Base-by-base conservation (phyloP, 2,329 filamentous ascomycete species). In the Xylaria sp. region DNA sequence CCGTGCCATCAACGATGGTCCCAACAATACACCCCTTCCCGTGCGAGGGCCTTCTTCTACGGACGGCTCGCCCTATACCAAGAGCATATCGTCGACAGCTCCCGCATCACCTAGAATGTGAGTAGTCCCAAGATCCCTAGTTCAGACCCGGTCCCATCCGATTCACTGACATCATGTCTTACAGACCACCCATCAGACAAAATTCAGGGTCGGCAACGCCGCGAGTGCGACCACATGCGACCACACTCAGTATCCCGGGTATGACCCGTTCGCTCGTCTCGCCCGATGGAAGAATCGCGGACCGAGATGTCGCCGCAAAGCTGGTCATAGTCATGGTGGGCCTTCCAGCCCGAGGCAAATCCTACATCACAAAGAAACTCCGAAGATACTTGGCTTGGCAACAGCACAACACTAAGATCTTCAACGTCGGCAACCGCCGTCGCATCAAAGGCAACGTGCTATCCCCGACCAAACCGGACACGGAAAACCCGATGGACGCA, bases 261-360 rank as follows among this genome's bases (percentile, higher is more conserved):
- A 90, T 99, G 85, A 99, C 96, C 68, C 92, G 94, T 77, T 98
- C 95, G 68, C 93, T 93, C 77, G 93, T 97, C 58, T 99, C 96
- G 1, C 96, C 96, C 9, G 96, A 99, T 80, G 96, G 96, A 73
- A 90, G 93, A 76, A 99, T 99, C 74, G 92, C 96, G 64, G 90
- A 95, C 78, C 88, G 95, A 77, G 96, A 99, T 86, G 92, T 99
- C 59, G 96, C 94, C 59, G 92, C 96, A 48, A 99, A 99, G 85
- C 86, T 99, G 70, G 93, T 98, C 78, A 97, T 99, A 76, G 90
- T 99, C 79, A 99, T 99, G 96, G 96, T 99, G 69, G 96, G 96
- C 71, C 83, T 99, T 75, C 96, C 96, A 2, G 96, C 96, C 10
- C 87, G 96, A 76, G 96, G 96, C 78, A 99, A 99, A 83, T 97